These are phyloP conservation scores for Inga leiocalycina DNA, from an alignment of 306 rosid species.

Conservation along the genomic window DNA sequence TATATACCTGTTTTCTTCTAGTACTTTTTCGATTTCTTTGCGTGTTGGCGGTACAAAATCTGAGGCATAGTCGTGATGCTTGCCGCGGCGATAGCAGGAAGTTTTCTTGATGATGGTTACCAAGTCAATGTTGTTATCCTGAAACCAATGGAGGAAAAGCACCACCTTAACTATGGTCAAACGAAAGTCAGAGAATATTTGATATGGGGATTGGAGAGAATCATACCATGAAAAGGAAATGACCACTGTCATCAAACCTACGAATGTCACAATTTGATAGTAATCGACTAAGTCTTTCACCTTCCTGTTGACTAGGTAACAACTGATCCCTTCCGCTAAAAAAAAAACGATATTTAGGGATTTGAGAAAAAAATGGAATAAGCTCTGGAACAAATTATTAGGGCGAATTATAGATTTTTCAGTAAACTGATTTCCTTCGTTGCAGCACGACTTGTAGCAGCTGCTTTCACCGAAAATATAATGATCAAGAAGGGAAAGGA, in stretches of 20 bases:
- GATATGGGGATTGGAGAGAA: slow-evolving; percentile 23
- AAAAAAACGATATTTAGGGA: slow-evolving; percentile 28
- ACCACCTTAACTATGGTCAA: slow-evolving; percentile 5
- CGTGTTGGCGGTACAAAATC: slow-evolving; percentile 78
- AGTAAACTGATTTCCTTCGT: too few relatives aligned
- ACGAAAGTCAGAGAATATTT: background rate
- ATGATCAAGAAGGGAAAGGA: background rate
- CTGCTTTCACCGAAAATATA: too few relatives aligned
- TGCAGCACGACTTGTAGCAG: too few relatives aligned
- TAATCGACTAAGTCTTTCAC: slow-evolving; percentile 49
- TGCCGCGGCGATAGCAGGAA: slow-evolving; percentile 74
- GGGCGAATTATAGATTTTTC: background rate
- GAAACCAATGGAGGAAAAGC: slow-evolving; percentile 31
- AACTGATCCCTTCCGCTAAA: slow-evolving; percentile 75
- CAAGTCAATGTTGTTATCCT: slow-evolving; percentile 74
- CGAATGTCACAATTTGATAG: slow-evolving; percentile 67
- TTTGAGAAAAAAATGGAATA: background rate
- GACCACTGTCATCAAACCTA: slow-evolving; percentile 64
- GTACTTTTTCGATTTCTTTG: slow-evolving; percentile 43
- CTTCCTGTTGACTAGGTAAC: slow-evolving; percentile 76
- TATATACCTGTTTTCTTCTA: slow-evolving; percentile 53
- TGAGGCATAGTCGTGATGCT: slow-evolving; percentile 55
- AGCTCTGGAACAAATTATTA: background rate
- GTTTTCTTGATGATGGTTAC: slow-evolving; percentile 65
- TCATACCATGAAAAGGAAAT: slow-evolving; percentile 81